Conservation (phyloP, 106 monocot species). For the Ottelia alismoides region DNA sequence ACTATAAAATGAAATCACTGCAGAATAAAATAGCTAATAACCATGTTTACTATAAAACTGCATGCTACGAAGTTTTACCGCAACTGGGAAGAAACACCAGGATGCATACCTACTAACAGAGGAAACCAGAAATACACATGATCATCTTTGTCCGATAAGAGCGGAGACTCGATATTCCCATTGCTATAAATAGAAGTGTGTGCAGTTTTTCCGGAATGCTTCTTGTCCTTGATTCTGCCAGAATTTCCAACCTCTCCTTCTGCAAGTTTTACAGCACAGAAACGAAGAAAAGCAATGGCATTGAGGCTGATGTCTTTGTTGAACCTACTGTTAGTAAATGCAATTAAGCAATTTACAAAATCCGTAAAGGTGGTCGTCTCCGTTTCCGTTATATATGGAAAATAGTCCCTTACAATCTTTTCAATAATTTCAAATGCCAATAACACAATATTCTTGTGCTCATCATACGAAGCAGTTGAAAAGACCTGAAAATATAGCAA, state of each 20-base stretch:
- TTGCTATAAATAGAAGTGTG: slow-evolving; percentile 26
- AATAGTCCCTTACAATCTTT: slow-evolving; percentile 93
- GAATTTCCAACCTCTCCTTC: slow-evolving; percentile 80
- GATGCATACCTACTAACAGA: slow-evolving; percentile 72
- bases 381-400: slow-evolving; percentile 92
- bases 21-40: background rate
- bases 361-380: slow-evolving; percentile 90
- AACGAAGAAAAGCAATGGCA: slow-evolving; percentile 87
- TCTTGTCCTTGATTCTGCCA: slow-evolving; percentile 34
- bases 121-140: slow-evolving; percentile 86
- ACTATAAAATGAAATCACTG: background rate
- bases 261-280: slow-evolving; percentile 89
- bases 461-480: slow-evolving; percentile 93
- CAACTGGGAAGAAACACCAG: no score
- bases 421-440: slow-evolving; percentile 95
- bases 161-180: slow-evolving; percentile 36
- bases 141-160: slow-evolving; percentile 61
- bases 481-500: slow-evolving; percentile 58
- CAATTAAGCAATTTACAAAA: slow-evolving; percentile 93
- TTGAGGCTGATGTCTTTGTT: slow-evolving; percentile 93
- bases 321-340: slow-evolving; percentile 94
- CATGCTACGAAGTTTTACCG: no score
- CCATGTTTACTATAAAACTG: no score
- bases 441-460: slow-evolving; percentile 94
- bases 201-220: slow-evolving; percentile 17